Conservation (phyloP, 257 asterid species). For the Solanum medicagineum region DNA sequence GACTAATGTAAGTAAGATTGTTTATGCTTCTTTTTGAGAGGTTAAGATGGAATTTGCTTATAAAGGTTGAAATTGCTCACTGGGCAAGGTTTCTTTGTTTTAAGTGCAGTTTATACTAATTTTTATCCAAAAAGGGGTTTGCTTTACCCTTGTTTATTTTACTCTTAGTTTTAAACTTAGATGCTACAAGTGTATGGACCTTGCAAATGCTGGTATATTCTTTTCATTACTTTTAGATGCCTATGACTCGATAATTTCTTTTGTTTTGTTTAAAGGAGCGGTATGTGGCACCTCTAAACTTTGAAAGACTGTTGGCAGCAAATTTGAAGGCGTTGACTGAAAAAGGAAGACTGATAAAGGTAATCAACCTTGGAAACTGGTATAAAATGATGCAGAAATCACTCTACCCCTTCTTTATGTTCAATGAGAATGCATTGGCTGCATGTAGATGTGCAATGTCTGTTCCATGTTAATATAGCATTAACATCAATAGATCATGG, state of each 20-base stretch:
- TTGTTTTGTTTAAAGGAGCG: constrained; percentile 36
- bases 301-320: constrained; percentile 49
- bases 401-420: neutral
- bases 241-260: neutral
- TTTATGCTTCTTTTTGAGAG: neutral
- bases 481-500: neutral
- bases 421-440: neutral
- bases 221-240: neutral
- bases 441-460: neutral
- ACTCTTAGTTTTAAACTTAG: neutral
- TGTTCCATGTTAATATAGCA: neutral
- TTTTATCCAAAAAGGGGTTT: neutral
- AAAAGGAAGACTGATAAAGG: constrained; percentile 65
- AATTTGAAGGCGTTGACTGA: constrained; percentile 68
- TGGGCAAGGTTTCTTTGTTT: neutral
- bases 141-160: neutral
- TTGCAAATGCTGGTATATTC: neutral
- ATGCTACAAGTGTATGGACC: neutral
- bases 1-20: neutral
- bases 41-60: neutral
- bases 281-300: constrained; percentile 40
- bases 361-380: constrained; percentile 5
- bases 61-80: neutral
- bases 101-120: neutral
- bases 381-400: neutral